Evolutionary conservation across 1,284 basidiomycete genomes (phyloP), one percentile per base, ranked within the genome.

Genomic region (Ganoderma meredithae): DNA sequence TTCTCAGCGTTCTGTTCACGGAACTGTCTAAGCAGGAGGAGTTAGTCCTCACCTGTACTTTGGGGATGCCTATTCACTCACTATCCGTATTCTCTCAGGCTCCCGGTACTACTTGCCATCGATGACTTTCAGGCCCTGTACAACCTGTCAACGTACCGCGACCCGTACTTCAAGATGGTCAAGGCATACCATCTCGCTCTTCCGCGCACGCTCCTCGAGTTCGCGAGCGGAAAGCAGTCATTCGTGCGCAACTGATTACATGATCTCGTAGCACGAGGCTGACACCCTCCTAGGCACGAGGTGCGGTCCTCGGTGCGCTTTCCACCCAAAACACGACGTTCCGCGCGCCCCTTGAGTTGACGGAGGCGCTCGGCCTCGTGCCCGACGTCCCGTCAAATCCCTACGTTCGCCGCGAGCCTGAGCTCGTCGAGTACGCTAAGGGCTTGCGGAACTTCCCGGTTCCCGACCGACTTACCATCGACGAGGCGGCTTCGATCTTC

Each of bases 41-140:
- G 91, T 84, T 12, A 53, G 52, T 58, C 17, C 15, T 27, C 17
- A 0, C 4, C 25, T 31, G 22, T 10, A 15, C 13, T n/a, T 53
- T 27, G 9, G 5, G 6, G n/a, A 19, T 49, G 22, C 47, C 19
- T 43, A 4, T 13, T 39, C 4, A 40, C 55, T 15, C n/a, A n/a
- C 39, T 31, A 55, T 63, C 73, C 27, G 64, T 31, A 9, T 39
- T 58, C 49, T 9, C 47, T 27, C 39, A 91, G 84, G 63, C 79
- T 83, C 77, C 94, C 96, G 0, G 91, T 98, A 1, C 79, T 98
- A 7, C 81, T 97, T 36, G 96, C 95, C 0, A 81, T 98, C 0
- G 97, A 98, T 76, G 95, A 97, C 73, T 89, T 92, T 74, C 96
- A 98, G 77, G 85, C 93, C 0, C 82, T 98, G 41, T 97, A 95